These are phyloP conservation scores for Penicillium sp. DNA, from an alignment of 2,329 filamentous ascomycete species.

Conservation along the genomic window DNA sequence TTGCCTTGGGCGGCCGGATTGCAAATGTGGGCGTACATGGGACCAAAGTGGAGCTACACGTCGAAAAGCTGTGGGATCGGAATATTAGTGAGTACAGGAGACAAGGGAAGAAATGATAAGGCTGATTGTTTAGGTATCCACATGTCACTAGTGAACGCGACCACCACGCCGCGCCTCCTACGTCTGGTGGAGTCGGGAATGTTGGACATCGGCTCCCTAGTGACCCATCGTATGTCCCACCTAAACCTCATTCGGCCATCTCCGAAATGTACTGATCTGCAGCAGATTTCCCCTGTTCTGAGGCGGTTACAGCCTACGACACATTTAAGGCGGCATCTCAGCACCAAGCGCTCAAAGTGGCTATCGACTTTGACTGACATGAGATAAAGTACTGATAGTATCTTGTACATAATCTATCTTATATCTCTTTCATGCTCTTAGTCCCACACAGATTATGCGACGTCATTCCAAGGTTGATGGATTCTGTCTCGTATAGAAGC, in stretches of 20 bases:
- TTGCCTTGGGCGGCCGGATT: constrained; percentile 51
- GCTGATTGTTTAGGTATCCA: constrained; percentile 16
- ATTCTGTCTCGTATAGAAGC: background rate
- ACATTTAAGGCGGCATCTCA: constrained; percentile 18
- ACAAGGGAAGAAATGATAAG: background rate
- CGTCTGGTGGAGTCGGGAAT: constrained; percentile 13
- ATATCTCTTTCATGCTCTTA: background rate
- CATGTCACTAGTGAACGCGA: constrained; percentile 23
- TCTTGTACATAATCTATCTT: background rate
- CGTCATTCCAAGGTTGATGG: background rate
- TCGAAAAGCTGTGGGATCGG: constrained; percentile 52
- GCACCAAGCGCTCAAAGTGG: constrained; percentile 19
- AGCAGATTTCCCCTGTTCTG: constrained; percentile 14
- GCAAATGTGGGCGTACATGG: constrained; percentile 58
- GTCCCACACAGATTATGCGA: background rate
- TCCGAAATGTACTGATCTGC: background rate
- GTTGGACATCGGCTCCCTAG: constrained; percentile 15
- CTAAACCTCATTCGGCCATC: background rate
- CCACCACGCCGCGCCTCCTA: constrained; percentile 15
- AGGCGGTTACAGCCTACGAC: constrained; percentile 13
- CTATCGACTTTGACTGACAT: constrained; percentile 19
- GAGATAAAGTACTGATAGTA: background rate
- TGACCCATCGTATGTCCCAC: constrained; percentile 20
- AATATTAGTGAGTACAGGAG: constrained; percentile 46
- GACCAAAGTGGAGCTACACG: constrained; percentile 47